Evolutionary conservation across 345 rosid genomes (phyloP).

Genomic region (Diplotaxis tenuifolia): DNA sequence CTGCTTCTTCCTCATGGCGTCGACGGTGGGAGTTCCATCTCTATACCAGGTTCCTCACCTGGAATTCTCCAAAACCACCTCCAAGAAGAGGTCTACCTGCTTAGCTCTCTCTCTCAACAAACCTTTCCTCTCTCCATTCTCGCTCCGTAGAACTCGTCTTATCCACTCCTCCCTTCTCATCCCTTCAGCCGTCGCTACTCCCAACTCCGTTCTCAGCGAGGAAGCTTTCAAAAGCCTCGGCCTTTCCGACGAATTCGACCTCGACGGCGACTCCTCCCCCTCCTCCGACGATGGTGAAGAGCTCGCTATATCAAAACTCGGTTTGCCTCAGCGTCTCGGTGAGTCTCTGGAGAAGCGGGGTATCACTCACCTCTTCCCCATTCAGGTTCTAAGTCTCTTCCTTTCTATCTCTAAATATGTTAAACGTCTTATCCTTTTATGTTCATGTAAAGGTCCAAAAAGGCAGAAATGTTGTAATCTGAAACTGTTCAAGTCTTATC

Average conservation of each 20-base stretch:
- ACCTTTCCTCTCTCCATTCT: conserved; percentile 32
- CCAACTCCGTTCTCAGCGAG: conserved; percentile 81
- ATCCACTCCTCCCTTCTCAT: conserved; percentile 38
- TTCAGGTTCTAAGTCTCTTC: conserved; percentile 51
- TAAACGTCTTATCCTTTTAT: background rate
- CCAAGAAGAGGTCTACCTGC: conserved; percentile 28
- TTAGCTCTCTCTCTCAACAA: conserved; percentile 29
- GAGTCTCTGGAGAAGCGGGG: conserved; percentile 76
- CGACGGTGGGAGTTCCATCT: conserved; percentile 46
- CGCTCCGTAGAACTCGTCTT: conserved; percentile 29
- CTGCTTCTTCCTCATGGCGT: conserved; percentile 40
- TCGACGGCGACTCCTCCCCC: conserved; percentile 17
- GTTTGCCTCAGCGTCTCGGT: conserved; percentile 72
- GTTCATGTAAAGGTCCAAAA: too few relatives aligned
- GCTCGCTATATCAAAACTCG: conserved; percentile 66
- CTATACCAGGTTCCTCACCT: conserved; percentile 46
- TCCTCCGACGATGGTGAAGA: conserved; percentile 45
- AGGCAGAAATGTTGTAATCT: too few relatives aligned
- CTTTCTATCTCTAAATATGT: background rate
- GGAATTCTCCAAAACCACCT: conserved; percentile 36
- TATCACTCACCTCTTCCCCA: conserved; percentile 88
- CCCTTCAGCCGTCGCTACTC: conserved; percentile 68
- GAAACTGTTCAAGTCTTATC: background rate
- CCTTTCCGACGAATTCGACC: conserved; percentile 33
- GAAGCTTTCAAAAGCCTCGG: conserved; percentile 80